Conservation (phyloP, 306 rosid genomes). For the Canavalia ensiformis region DNA sequence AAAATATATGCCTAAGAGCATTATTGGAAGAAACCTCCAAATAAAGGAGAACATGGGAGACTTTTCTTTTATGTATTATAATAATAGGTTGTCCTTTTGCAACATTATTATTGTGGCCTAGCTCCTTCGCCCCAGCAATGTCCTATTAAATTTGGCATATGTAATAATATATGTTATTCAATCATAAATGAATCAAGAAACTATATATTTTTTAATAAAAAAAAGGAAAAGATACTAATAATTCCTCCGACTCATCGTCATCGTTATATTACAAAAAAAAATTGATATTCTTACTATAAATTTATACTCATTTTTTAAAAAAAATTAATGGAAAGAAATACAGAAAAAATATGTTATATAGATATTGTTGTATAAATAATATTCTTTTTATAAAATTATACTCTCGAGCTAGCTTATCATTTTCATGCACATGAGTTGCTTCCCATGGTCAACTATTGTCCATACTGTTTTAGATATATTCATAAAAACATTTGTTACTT, state of each 20-base stretch:
- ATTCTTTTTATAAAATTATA: neutral
- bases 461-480: conserved; percentile 6
- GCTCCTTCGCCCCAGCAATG: conserved; percentile 43
- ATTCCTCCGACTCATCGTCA: neutral
- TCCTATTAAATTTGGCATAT: conserved; percentile 31
- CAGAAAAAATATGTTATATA: too few relatives aligned
- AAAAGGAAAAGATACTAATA: neutral
- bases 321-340: too few relatives aligned
- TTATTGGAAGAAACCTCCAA: conserved; percentile 33
- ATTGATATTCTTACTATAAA: too few relatives aligned
- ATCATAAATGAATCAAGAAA: conserved; percentile 16
- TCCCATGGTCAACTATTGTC: conserved; percentile 43
- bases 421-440: conserved; percentile 52
- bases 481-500: neutral
- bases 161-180: conserved; percentile 14
- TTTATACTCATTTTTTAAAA: too few relatives aligned
- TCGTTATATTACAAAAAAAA: neutral
- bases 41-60: conserved; percentile 1
- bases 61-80: conserved; percentile 34
- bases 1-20: neutral
- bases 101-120: conserved; percentile 20
- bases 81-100: conserved; percentile 36
- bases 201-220: neutral
- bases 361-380: too few relatives aligned
- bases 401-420: conserved; percentile 40